Evolutionary conservation across 768 basidiomycete species (phyloP), one percentile per base, ranked within the genome.

Genomic region (Podaxis pistillaris): DNA sequence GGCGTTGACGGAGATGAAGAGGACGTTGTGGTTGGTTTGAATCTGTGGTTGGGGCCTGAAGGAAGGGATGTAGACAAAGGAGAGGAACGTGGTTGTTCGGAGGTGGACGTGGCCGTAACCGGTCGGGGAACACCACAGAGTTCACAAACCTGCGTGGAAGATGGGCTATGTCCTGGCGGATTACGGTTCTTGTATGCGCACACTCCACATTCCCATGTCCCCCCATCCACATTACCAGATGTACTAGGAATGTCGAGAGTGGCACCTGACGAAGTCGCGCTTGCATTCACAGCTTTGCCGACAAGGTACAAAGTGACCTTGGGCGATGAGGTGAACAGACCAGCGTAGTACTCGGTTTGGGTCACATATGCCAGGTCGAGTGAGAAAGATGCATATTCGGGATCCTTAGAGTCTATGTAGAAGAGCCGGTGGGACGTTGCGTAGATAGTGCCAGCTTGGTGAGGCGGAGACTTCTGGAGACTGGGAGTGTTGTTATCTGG

Each of bases 341-440:
- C 94, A 3, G 88, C 87, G 71, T 96, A 98, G 73, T 90, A 83
- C 58, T 97, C 93, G 1, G 95, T 96, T 68, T 88, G 89, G 0
- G 76, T 75, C 53, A 98, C 79, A 65, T 76, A 41, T 26, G 49
- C 49, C 49, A 50, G 12, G 5, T 50, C 82, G 64, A 96, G 70
- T 12, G 81, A 78, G 68, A 94, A 88, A 0, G 93, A 95, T 41
- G 82, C 74, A 1, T 75, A 71, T n/a, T 69, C 71, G 17, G 84
- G 73, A 55, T 83, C 76, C 36, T 77, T 70, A 33, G 73, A 67
- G 70, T 91, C 84, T 65, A 94, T 79, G 76, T 91, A 95, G 78
- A 98, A 88, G 0, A 98, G 76, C 36, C 96, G 88, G 70, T 96
- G 93, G 1, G 87, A 89, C 0, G 96, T 91, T 37, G 91, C 78